Evolutionary conservation across 305 asterid genomes (phyloP), one percentile per base, ranked within the genome.

Genomic region (Fraxinus velutina): DNA sequence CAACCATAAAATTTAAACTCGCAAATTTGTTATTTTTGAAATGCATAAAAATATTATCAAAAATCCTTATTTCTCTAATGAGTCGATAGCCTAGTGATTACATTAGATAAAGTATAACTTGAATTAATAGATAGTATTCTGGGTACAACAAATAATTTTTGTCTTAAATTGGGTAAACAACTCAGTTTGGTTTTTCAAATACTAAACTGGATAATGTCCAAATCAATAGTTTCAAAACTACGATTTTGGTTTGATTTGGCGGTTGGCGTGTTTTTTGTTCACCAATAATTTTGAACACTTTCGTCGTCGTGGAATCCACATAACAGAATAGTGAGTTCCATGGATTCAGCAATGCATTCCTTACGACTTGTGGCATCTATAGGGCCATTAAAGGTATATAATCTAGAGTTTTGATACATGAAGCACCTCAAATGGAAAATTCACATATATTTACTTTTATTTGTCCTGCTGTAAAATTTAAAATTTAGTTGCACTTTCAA

Each of bases 401-500:
- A 22, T 6, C 30, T 60, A 6, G 82, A 52, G 47, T 73, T 71
- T 27, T 57, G 55, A 8, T 70, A 22, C 50, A 57, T 55, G 34
- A 39, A 73, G 77, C n/a, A 10, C 79, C 33, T 57, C 55, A 30
- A 50, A 8, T 44, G 39, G 64, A 76, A 27, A 33, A n/a, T 36
- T 64, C 72, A 19, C 12, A 71, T 19, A 17, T 71, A 60, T 78
- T 81, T 30, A 32, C 62, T 60, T 77, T 36, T 73, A n/a, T 37
- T 47, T 76, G 29, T 83, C 5, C 36, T 24, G 21, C 29, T 27
- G 21, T 21, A 83, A 8, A 60, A 62, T 29, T 68, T 79, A 21
- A 84, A 33, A 71, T 66, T 52, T 76, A 37, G 15, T 76, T 57
- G 33, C 76, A 19, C 29, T 76, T 44, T 60, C 36, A 42, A 71